A percentile compares a stretch with the other conserved stretches of the same genome.
These are phyloP conservation scores for Fusarium annulatum DNA, from an alignment of 2,329 filamentous ascomycete genomes.

Conservation along the genomic window DNA sequence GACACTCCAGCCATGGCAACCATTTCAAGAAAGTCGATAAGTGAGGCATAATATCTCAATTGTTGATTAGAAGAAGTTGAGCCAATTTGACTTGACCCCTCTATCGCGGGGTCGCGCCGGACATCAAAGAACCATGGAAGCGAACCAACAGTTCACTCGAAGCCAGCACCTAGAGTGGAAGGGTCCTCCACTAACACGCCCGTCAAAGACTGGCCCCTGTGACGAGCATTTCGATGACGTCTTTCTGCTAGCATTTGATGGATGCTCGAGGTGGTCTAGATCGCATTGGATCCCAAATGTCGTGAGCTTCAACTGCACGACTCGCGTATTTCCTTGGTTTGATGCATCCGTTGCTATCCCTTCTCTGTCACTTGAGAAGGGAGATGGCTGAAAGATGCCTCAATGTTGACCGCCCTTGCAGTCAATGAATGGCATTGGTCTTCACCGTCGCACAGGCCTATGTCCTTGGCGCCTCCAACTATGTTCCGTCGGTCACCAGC, in stretches of 20 bases:
- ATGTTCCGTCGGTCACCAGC: background rate
- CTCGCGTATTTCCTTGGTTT: constrained; percentile 24
- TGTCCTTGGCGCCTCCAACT: constrained; percentile 17
- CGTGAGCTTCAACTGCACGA: constrained; percentile 7
- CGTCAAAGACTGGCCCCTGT: constrained; percentile 10
- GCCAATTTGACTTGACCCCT: constrained; percentile 32
- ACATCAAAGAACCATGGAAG: constrained; percentile 6
- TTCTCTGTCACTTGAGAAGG: background rate
- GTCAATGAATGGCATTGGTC: background rate
- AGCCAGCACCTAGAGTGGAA: constrained; percentile 7
- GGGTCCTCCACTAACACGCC: constrained; percentile 22
- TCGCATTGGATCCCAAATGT: constrained; percentile 12
- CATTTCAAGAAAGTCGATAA: background rate
- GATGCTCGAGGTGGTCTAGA: constrained; percentile 29
- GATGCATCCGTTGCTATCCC: background rate
- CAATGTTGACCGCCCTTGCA: constrained; percentile 15
- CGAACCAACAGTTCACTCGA: constrained; percentile 16
- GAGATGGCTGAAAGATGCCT: background rate
- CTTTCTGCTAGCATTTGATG: constrained; percentile 3
- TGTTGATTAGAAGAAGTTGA: constrained; percentile 5
- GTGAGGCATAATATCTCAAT: constrained; percentile 31
- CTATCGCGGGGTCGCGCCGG: constrained; percentile 29
- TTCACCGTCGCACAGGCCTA: constrained; percentile 7
- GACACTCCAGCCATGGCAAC: constrained; percentile 10
- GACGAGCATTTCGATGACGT: constrained; percentile 33